Evolutionary conservation across 768 basidiomycete species (phyloP).

Genomic region (Gymnopilus junonius): DNA sequence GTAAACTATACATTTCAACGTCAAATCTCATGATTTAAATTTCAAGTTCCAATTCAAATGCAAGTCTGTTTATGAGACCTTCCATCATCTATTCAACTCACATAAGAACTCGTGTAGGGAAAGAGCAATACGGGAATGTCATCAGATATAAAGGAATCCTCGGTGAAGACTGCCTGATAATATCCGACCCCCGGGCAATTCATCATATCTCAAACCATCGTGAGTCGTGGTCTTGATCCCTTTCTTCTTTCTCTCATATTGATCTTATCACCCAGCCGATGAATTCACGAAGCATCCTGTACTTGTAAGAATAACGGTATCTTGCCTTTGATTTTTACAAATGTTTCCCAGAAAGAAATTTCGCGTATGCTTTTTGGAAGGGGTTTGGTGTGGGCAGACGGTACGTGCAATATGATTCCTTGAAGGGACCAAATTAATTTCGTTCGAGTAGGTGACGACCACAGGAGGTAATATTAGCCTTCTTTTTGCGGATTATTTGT

Average conservation of each 20-base stretch:
- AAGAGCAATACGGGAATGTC: neutral
- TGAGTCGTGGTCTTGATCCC: neutral
- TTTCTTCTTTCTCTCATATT: neutral
- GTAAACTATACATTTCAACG: neutral
- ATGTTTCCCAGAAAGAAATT: neutral
- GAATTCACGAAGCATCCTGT: constrained; percentile 2
- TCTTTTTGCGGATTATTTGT: too few relatives aligned
- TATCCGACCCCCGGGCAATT: neutral
- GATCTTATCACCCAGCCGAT: neutral
- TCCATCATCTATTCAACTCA: too few relatives aligned
- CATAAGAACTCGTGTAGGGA: too few relatives aligned
- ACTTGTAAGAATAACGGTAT: neutral
- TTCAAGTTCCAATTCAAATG: neutral
- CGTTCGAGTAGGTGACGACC: neutral
- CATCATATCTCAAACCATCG: neutral
- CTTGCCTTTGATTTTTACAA: neutral
- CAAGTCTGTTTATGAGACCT: too few relatives aligned
- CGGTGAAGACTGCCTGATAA: neutral
- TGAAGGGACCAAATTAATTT: neutral
- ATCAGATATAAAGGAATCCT: neutral
- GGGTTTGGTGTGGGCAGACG: neutral
- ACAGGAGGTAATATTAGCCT: neutral
- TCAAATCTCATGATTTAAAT: neutral
- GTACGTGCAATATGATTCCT: neutral
- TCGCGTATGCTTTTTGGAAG: neutral